phyloP scores from a whole-genome alignment of 306 rosid genomes.

The Fragaria vesca region DNA sequence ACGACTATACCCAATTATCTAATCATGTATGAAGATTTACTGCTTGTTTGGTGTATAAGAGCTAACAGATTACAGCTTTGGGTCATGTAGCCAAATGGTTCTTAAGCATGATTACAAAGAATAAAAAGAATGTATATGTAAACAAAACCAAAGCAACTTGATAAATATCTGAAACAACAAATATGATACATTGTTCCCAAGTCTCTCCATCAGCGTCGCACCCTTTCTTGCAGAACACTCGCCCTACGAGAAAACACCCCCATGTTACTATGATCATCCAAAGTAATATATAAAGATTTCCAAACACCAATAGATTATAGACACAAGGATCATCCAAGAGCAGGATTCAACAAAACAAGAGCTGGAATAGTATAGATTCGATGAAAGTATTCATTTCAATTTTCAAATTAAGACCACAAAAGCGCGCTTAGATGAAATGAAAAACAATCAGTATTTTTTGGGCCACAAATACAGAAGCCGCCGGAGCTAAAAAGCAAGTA shows the following conservation, averaged over 20 bases:
- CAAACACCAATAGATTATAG: too few relatives aligned
- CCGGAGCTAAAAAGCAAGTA: too few relatives aligned
- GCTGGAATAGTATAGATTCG: too few relatives aligned
- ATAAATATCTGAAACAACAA: background rate
- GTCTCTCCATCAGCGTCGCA: conserved; percentile 69
- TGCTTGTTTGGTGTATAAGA: background rate
- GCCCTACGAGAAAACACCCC: conserved; percentile 52
- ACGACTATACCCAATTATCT: background rate
- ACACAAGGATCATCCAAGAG: too few relatives aligned
- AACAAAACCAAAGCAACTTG: background rate
- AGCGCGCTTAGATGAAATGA: too few relatives aligned
- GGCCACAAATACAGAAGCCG: background rate
- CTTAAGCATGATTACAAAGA: too few relatives aligned
- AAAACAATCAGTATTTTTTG: too few relatives aligned
- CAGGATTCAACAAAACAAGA: background rate
- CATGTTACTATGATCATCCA: background rate
- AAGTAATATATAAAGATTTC: too few relatives aligned
- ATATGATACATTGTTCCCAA: conserved; percentile 62
- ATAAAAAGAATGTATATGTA: too few relatives aligned
- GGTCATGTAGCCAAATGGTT: too few relatives aligned
- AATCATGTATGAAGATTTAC: background rate
- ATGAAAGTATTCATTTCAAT: background rate
- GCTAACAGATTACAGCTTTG: background rate
- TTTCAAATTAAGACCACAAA: background rate
- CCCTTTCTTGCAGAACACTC: conserved; percentile 96